Conservation (phyloP, 306 rosid genomes). For the Medicago lupulina region DNA sequence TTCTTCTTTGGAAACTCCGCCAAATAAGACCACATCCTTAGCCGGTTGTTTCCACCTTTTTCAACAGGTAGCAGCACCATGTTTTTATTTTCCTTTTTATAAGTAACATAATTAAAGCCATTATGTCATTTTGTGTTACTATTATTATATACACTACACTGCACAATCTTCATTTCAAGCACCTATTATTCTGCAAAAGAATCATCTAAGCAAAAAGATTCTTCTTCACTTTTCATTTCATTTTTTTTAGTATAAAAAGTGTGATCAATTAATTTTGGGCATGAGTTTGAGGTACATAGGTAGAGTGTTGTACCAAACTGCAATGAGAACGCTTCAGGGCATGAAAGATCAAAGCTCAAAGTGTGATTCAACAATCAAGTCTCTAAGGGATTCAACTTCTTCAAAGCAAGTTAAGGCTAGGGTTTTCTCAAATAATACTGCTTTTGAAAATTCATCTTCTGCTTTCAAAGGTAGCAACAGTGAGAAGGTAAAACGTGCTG, state of each 20-base stretch:
- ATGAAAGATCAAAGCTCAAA: constrained; percentile 64
- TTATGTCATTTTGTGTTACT: background rate
- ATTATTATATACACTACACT: background rate
- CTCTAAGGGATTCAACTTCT: constrained; percentile 59
- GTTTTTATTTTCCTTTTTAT: too few species aligned
- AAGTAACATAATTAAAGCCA: background rate
- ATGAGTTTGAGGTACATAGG: constrained; percentile 69
- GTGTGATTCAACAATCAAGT: constrained; percentile 53
- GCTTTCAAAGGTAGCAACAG: constrained; percentile 33
- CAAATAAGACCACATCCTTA: background rate
- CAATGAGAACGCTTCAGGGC: constrained; percentile 45
- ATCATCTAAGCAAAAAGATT: constrained; percentile 3
- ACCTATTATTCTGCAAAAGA: constrained; percentile 7
- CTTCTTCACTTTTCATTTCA: background rate
- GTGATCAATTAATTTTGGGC: background rate
- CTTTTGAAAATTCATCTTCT: constrained; percentile 37
- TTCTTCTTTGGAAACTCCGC: background rate
- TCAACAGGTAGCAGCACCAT: constrained; percentile 27
- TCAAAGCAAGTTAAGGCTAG: constrained; percentile 45
- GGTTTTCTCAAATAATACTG: constrained; percentile 36
- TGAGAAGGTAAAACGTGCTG: constrained; percentile 58
- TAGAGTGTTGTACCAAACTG: constrained; percentile 48
- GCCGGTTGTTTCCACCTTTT: constrained; percentile 46
- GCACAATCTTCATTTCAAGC: background rate
- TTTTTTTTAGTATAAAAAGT: background rate